Evolutionary conservation across 2,329 filamentous ascomycete species (phyloP).

Genomic region (Colletotrichum incanum): DNA sequence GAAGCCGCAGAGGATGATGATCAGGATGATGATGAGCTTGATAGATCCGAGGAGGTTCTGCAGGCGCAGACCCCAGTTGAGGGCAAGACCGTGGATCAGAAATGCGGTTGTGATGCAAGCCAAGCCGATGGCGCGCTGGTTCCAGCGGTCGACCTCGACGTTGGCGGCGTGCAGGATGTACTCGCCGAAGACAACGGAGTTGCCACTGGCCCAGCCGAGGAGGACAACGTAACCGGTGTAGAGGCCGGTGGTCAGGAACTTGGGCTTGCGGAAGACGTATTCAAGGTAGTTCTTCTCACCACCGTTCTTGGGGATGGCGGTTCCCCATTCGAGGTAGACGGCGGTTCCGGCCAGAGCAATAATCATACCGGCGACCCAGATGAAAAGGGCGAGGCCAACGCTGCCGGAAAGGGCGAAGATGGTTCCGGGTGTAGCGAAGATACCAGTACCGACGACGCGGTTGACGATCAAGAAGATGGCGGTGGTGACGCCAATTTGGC

Average conservation of each 20-base stretch:
- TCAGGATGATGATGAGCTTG: conserved; percentile 76
- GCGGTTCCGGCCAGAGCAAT: conserved; percentile 75
- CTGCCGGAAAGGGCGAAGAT: conserved; percentile 72
- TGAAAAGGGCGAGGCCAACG: conserved; percentile 73
- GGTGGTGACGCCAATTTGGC: conserved; percentile 69
- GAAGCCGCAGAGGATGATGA: conserved; percentile 76
- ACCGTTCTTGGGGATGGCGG: conserved; percentile 75
- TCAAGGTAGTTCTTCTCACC: conserved; percentile 80
- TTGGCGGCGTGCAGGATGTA: conserved; percentile 78
- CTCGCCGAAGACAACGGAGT: conserved; percentile 79
- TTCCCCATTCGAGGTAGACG: conserved; percentile 79
- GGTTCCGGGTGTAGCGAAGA: conserved; percentile 74
- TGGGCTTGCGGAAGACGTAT: conserved; percentile 73
- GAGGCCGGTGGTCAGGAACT: conserved; percentile 73
- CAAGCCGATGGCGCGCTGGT: conserved; percentile 77
- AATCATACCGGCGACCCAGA: conserved; percentile 75
- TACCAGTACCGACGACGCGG: conserved; percentile 77
- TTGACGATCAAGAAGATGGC: conserved; percentile 75
- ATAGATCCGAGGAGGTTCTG: conserved; percentile 77
- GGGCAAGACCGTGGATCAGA: conserved; percentile 74
- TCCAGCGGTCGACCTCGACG: conserved; percentile 75
- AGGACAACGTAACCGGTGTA: conserved; percentile 75
- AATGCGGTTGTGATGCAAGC: conserved; percentile 77
- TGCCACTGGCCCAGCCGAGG: conserved; percentile 76
- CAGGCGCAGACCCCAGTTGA: conserved; percentile 78